These are phyloP conservation scores for Xylaria digitata DNA, from an alignment of 2,329 filamentous ascomycete genomes.

Conservation along the genomic window DNA sequence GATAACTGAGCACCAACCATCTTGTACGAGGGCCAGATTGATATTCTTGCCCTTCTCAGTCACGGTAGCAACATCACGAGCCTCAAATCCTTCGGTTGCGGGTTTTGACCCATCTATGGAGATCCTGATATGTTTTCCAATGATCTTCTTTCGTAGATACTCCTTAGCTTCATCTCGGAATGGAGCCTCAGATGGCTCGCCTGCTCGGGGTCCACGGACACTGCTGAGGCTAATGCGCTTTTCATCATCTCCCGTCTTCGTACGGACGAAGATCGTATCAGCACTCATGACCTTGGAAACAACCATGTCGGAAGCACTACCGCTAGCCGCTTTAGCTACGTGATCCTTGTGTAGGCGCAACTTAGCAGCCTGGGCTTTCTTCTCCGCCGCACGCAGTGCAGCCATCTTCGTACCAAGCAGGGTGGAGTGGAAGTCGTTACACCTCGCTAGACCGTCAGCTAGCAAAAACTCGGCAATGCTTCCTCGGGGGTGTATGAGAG, in stretches of 20 bases:
- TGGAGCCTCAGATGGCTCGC: slow-evolving; percentile 85
- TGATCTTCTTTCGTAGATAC: slow-evolving; percentile 90
- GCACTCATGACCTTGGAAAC: slow-evolving; percentile 88
- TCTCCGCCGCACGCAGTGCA: slow-evolving; percentile 85
- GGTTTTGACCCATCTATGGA: slow-evolving; percentile 91
- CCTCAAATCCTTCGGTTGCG: slow-evolving; percentile 89
- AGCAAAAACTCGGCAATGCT: slow-evolving; percentile 94
- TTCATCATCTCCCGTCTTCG: slow-evolving; percentile 81
- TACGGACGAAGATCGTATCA: slow-evolving; percentile 87
- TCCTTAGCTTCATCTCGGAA: slow-evolving; percentile 96
- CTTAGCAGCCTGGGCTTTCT: slow-evolving; percentile 79
- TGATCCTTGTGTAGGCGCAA: slow-evolving; percentile 85
- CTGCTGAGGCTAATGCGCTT: slow-evolving; percentile 94
- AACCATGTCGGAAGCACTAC: slow-evolving; percentile 78
- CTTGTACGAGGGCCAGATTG: slow-evolving; percentile 85
- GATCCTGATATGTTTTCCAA: slow-evolving; percentile 94
- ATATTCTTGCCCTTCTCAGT: slow-evolving; percentile 87
- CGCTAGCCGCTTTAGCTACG: slow-evolving; percentile 74
- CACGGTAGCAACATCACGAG: slow-evolving; percentile 92
- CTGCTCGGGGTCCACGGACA: slow-evolving; percentile 89
- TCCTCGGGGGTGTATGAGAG: slow-evolving; percentile 86
- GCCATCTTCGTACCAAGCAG: slow-evolving; percentile 92
- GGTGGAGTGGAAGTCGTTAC: slow-evolving; percentile 95
- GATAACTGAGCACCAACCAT: slow-evolving; percentile 92
- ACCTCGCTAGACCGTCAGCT: slow-evolving; percentile 87